Percentiles rank a stretch among this genome's conserved stretches.
phyloP scores from a whole-genome alignment of 352 stramenopile genomes.

The Stramenopiles sp. region DNA sequence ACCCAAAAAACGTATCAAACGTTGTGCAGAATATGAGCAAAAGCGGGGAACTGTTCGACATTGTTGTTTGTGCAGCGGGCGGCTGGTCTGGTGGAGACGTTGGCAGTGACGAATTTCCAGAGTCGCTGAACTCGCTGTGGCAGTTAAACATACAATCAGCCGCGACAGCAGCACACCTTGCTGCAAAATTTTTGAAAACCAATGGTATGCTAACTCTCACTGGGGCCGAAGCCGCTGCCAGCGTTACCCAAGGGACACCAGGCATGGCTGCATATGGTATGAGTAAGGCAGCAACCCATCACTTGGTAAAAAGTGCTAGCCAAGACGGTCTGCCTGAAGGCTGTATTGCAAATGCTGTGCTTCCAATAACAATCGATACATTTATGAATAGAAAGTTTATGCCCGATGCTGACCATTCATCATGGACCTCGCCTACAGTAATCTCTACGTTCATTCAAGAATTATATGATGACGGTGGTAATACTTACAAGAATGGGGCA shows the following conservation, averaged over 20 bases:
- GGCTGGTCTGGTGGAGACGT: constrained; percentile 40
- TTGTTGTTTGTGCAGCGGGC: constrained; percentile 48
- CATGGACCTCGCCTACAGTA: constrained; percentile 54
- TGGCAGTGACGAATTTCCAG: constrained; percentile 37
- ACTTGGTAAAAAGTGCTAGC: constrained; percentile 43
- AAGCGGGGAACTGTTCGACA: constrained; percentile 37
- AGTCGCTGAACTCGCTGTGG: constrained; percentile 44
- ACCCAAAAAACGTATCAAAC: constrained; percentile 32
- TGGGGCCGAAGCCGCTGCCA: constrained; percentile 44
- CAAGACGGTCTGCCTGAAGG: constrained; percentile 24
- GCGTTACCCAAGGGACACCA: constrained; percentile 31
- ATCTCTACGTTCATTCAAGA: no score
- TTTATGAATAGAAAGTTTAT: constrained; percentile 64
- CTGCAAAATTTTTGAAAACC: constrained; percentile 37
- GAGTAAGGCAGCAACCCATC: constrained; percentile 62
- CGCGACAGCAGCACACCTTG: constrained; percentile 54
- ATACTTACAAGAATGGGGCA: no score
- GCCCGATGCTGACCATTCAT: constrained; percentile 51
- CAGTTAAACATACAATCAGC: constrained; percentile 52
- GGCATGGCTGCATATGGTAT: constrained; percentile 63
- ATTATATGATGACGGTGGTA: no score
- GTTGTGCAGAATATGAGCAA: constrained; percentile 12
- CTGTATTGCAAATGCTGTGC: constrained; percentile 38
- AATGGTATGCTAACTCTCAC: constrained; percentile 53
- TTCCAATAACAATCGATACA: constrained; percentile 57